A percentile compares a stretch with the other conserved stretches of the same genome.
Evolutionary conservation across 805 yeast species (phyloP).

Genomic region (Danielia reshetovae): DNA sequence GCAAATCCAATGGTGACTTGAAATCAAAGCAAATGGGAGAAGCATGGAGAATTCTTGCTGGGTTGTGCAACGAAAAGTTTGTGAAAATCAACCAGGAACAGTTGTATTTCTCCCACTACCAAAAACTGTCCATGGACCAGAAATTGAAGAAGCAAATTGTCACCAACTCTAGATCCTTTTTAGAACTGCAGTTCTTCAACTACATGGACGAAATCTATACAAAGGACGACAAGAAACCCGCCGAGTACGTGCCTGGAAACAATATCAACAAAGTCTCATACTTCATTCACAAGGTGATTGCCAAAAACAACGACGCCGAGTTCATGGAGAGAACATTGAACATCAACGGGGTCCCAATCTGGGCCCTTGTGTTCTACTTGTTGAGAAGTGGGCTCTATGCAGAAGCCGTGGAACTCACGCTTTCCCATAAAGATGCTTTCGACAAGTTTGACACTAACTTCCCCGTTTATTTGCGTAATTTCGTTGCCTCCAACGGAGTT

Average conservation of each 20-base stretch:
- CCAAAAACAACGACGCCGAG: conserved; percentile 25
- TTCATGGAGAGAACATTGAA: conserved; percentile 30
- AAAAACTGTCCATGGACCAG: conserved; percentile 6
- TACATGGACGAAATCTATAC: conserved; percentile 64
- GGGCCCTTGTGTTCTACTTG: conserved; percentile 87
- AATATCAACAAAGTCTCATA: conserved; percentile 68
- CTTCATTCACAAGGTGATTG: conserved; percentile 40
- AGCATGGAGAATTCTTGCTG: conserved; percentile 64
- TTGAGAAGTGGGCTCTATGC: conserved; percentile 76
- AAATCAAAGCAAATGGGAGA: conserved; percentile 71
- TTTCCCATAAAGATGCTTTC: conserved; percentile 63
- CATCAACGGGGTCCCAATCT: conserved; percentile 84
- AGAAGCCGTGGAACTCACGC: conserved; percentile 72
- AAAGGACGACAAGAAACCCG: conserved; percentile 44
- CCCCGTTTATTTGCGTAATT: conserved; percentile 73
- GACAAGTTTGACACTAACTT: conserved; percentile 83
- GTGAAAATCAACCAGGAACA: conserved; percentile 33
- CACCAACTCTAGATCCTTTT: conserved; percentile 50
- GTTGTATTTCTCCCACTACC: conserved; percentile 24
- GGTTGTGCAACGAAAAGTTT: conserved; percentile 38
- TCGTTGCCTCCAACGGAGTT: conserved; percentile 47
- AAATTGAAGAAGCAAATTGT: conserved; percentile 44
- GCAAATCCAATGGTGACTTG: conserved; percentile 54
- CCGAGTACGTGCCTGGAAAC: conserved; percentile 50
- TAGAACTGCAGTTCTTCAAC: conserved; percentile 75